Percentiles rank a stretch among this genome's conserved stretches.
phyloP scores from a whole-genome alignment of 805 yeast genomes.

The Zygosaccharomyces bailii region DNA sequence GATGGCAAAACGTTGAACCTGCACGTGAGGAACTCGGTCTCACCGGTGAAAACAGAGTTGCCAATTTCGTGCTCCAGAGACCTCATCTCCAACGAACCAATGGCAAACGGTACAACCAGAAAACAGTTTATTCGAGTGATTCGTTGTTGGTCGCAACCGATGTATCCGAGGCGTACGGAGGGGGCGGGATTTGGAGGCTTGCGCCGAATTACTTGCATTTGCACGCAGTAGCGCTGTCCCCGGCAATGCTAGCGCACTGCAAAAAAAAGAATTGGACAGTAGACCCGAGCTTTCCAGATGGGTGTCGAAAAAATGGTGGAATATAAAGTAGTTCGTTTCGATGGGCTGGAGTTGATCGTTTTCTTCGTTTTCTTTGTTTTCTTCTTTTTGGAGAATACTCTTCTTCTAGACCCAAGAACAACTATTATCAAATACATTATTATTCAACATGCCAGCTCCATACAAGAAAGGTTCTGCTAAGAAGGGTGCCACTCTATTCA shows the following conservation, averaged over 20 bases:
- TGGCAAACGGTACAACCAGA: slow-evolving; percentile 1
- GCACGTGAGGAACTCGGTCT: not conserved
- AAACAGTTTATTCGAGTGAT: not conserved
- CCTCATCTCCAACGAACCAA: slow-evolving; percentile 14
- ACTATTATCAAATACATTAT: no score
- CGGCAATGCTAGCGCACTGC: not conserved
- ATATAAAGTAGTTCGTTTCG: slow-evolving; percentile 8
- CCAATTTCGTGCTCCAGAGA: no score
- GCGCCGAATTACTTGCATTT: slow-evolving; percentile 1
- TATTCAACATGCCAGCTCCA: slow-evolving; percentile 29
- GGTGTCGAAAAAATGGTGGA: slow-evolving; percentile 5
- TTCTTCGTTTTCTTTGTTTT: not conserved
- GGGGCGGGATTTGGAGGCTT: slow-evolving; percentile 9
- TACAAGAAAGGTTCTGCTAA: slow-evolving; percentile 56
- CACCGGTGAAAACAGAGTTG: no score
- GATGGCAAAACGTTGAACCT: not conserved
- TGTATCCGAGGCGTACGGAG: slow-evolving; percentile 12
- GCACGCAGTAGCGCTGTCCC: not conserved
- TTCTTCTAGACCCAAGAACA: no score
- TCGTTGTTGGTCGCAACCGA: slow-evolving; percentile 11
- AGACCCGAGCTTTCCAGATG: not conserved
- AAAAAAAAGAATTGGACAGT: not conserved
- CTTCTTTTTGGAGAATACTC: no score
- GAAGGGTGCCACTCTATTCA: slow-evolving; percentile 98
- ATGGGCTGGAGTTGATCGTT: not conserved